Evolutionary conservation across 2,329 filamentous ascomycete genomes (phyloP), one percentile per base, ranked within the genome.

Genomic region (Conoideocrella luteorostrata): DNA sequence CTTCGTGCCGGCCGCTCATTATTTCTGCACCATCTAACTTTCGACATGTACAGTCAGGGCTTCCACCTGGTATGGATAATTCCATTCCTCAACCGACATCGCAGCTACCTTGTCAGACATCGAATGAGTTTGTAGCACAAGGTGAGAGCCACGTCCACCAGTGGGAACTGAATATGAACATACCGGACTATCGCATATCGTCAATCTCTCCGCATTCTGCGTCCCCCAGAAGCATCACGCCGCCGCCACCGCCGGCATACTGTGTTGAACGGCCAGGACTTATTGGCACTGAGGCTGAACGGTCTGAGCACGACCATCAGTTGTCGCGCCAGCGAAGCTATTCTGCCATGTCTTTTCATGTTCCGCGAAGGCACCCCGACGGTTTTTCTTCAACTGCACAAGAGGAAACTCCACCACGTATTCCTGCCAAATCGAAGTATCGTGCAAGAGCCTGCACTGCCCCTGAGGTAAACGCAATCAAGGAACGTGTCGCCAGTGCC

Each of bases 21-120:
- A 82, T 83, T 53, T 80, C 78, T 33, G 67, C 67, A 17, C 79
- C 79, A 4, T 71, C 71, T 38, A 68, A 82, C 57, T 83, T 83
- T 54, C 74, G 72, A 37, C 79, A 82, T 62, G 52, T 82, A 39
- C 63, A 73, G 43, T 74, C 72, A 15, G 67, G 66, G 37, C 63
- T 69, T n/a, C 65, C 65, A 20, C 21, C 37, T 22, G 47, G 38
- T 3, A 35, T 35, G n/a, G 37, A 35, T n/a, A 22, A 41, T 4
- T 29, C 41, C n/a, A 35, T 39, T 29, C 44, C 34, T 20, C 50
- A 48, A 10, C 42, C 44, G 38, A 7, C 18, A 13, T 21, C 34
- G 22, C 20, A 32, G 18, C 21, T 26, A 20, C 7, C 21, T 23
- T 7, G 13, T 23, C 15, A 15, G 7, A 17, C 5, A 13, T n/a